These are phyloP conservation scores for Raphanus hybrid DNA, from an alignment of 441 rosid genomes.

Conservation along the genomic window DNA sequence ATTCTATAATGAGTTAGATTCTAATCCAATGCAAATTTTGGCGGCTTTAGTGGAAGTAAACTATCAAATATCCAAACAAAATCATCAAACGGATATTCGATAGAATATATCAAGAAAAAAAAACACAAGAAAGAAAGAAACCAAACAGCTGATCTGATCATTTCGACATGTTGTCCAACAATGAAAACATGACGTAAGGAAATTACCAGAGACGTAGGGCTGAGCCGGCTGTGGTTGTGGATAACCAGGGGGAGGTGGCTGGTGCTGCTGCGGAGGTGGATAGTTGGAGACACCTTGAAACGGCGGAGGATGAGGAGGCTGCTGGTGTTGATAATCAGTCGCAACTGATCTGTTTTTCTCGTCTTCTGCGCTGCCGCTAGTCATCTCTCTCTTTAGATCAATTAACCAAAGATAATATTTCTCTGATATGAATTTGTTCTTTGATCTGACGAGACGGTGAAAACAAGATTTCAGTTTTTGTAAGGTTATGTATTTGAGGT, in stretches of 20 bases:
- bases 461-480: not conserved
- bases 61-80: conserved; percentile 6
- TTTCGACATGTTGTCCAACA: conserved; percentile 43
- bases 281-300: conserved; percentile 89
- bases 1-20: not conserved
- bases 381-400: conserved; percentile 26
- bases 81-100: not conserved
- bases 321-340: conserved; percentile 44
- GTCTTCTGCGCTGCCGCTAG: conserved; percentile 43
- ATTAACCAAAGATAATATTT: not conserved
- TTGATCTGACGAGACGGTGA: conserved; percentile 31
- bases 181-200: conserved; percentile 46
- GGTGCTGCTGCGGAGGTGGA: conserved; percentile 55
- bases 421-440: conserved; percentile 13
- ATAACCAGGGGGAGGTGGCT: conserved; percentile 60
- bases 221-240: conserved; percentile 92
- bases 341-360: conserved; percentile 50
- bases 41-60: not conserved
- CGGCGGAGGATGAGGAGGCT: conserved; percentile 55
- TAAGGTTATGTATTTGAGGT: not conserved
- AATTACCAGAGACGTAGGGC: conserved; percentile 58
- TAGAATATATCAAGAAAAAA: not conserved
- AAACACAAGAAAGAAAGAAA: not conserved
- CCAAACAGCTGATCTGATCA: not conserved
- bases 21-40: not conserved